Evolutionary conservation across 2,329 filamentous ascomycete species (phyloP).

Genomic region (Ceratocystis smalleyi): DNA sequence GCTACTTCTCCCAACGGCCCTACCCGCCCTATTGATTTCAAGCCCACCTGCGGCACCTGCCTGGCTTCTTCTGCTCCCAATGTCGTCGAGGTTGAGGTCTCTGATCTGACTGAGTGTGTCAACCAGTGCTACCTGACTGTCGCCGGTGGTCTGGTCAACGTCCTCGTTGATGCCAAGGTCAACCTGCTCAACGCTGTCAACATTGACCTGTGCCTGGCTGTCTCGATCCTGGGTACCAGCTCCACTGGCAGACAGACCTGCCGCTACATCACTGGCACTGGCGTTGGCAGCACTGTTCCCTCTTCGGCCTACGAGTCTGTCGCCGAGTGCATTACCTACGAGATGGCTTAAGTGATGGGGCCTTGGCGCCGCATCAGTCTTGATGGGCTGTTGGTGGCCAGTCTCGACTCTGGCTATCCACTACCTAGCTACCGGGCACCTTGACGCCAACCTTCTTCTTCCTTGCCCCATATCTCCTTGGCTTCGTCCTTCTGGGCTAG

Average conservation of each 20-base stretch:
- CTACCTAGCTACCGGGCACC: not conserved
- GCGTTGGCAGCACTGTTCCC: conserved; percentile 1
- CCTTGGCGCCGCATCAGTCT: too few relatives aligned
- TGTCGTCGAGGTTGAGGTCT: conserved; percentile 10
- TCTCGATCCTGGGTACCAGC: conserved; percentile 11
- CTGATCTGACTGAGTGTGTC: conserved; percentile 13
- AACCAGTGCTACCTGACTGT: conserved; percentile 13
- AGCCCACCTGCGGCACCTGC: conserved; percentile 28
- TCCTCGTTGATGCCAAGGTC: conserved; percentile 10
- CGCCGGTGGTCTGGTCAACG: conserved; percentile 12
- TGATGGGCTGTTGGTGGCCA: too few relatives aligned
- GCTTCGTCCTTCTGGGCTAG: not conserved
- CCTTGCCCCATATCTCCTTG: conserved; percentile 5
- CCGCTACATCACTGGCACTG: conserved; percentile 15
- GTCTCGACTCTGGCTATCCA: not conserved
- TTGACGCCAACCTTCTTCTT: not conserved
- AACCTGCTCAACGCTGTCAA: conserved; percentile 20
- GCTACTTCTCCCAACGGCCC: conserved; percentile 28
- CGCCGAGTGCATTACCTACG: conserved; percentile 7
- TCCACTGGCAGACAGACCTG: conserved; percentile 10
- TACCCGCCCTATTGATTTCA: conserved; percentile 43
- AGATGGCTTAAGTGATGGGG: conserved; percentile 1
- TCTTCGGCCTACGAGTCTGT: not conserved
- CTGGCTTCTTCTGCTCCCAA: conserved; percentile 1
- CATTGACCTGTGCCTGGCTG: conserved; percentile 17